Conservation (phyloP, 176 grass and related monocot genomes). For the Eleusine coracana region DNA sequence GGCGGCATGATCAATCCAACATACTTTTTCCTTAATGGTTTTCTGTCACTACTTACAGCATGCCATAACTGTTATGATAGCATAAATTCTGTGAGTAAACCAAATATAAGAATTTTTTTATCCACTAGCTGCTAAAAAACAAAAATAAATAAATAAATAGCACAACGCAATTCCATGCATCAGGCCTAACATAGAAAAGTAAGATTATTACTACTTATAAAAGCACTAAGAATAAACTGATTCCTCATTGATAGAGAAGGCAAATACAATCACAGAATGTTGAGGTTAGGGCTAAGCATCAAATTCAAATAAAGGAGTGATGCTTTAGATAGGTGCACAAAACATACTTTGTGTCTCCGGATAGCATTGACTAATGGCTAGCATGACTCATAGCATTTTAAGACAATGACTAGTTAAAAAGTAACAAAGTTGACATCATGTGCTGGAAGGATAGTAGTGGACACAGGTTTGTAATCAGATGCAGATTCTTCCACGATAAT, state of each 20-base stretch:
- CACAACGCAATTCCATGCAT: too few relatives aligned
- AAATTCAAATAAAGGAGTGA: not conserved
- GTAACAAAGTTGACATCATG: not conserved
- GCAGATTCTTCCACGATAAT: not conserved
- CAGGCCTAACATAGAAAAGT: too few relatives aligned
- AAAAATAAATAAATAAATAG: conserved; percentile 22
- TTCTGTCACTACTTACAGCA: conserved; percentile 82
- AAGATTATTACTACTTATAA: conserved; percentile 18
- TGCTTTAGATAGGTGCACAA: not conserved
- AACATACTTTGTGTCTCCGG: not conserved
- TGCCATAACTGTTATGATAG: conserved; percentile 81
- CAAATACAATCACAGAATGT: not conserved
- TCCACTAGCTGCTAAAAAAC: conserved; percentile 38
- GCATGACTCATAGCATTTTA: not conserved
- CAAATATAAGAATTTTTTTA: conserved; percentile 27
- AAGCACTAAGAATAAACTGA: not conserved
- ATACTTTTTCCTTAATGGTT: conserved; percentile 82
- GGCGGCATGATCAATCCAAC: conserved; percentile 86
- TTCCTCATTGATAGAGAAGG: not conserved
- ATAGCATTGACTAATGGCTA: not conserved
- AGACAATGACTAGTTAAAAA: not conserved
- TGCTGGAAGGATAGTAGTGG: conserved; percentile 12
- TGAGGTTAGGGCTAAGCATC: not conserved
- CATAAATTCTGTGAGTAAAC: conserved; percentile 47
- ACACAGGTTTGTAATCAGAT: conserved; percentile 31